A percentile compares a stretch with the other conserved stretches of the same genome.
These are phyloP conservation scores for Aspergillus jensenii DNA, from an alignment of 2,329 filamentous ascomycete species.

Conservation along the genomic window DNA sequence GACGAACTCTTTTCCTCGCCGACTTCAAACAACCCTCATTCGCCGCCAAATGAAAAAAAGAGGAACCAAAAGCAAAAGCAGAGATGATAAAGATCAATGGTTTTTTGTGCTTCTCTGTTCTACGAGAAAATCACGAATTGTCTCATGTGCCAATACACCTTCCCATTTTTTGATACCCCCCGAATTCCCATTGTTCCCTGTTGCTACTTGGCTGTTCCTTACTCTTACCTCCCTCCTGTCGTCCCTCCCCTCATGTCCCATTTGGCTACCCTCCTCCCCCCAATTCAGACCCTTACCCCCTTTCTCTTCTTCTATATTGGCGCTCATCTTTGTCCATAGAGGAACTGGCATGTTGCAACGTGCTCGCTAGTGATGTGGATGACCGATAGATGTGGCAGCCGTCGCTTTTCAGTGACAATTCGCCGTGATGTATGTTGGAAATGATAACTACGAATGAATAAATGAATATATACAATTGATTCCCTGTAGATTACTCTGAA, in stretches of 20 bases:
- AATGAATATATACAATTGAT: slow-evolving; percentile 6
- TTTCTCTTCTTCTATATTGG: slow-evolving; percentile 24
- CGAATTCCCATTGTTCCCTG: slow-evolving; percentile 6
- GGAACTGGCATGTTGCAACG: slow-evolving; percentile 7
- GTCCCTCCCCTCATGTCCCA: slow-evolving; percentile 2
- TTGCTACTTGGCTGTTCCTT: not conserved
- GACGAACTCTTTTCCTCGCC: not conserved
- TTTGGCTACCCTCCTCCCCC: not conserved
- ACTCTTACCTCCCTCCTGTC: slow-evolving; percentile 6
- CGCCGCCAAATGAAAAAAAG: slow-evolving; percentile 17
- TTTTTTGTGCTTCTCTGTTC: slow-evolving; percentile 1
- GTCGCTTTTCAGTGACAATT: slow-evolving; percentile 31
- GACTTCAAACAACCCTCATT: not conserved
- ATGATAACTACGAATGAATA: slow-evolving; percentile 19
- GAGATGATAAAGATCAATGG: slow-evolving; percentile 7
- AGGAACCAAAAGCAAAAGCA: slow-evolving; percentile 14
- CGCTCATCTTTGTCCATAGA: slow-evolving; percentile 27
- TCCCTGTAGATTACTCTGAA: not conserved
- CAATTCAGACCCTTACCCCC: slow-evolving; percentile 1
- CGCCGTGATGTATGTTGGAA: slow-evolving; percentile 19
- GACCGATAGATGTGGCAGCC: slow-evolving; percentile 33
- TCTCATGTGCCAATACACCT: slow-evolving; percentile 10
- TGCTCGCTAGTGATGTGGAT: slow-evolving; percentile 9
- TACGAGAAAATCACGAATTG: slow-evolving; percentile 9
- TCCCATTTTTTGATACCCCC: slow-evolving; percentile 27